These are phyloP conservation scores for Teratosphaeria viscida DNA, from an alignment of 2,329 filamentous ascomycete species.

Conservation along the genomic window DNA sequence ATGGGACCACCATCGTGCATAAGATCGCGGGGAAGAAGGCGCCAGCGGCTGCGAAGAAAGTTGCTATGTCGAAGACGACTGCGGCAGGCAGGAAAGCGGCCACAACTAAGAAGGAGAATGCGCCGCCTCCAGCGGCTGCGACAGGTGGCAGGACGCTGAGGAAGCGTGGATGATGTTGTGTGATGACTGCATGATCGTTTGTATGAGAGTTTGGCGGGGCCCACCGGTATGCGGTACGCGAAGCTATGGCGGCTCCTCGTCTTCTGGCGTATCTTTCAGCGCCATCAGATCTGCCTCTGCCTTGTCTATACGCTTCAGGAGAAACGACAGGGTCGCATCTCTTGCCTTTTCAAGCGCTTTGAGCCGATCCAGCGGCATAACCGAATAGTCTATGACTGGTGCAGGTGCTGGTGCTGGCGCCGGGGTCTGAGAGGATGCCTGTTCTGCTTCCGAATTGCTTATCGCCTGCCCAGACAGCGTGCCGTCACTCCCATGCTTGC, in stretches of 20 bases:
- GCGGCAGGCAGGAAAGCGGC: constrained; percentile 32
- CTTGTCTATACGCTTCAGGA: constrained; percentile 44
- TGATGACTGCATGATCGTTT: background rate
- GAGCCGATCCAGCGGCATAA: constrained; percentile 32
- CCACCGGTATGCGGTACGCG: background rate
- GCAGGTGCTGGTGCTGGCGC: constrained; percentile 5
- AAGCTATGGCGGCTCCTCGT: background rate
- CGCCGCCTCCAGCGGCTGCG: constrained; percentile 10
- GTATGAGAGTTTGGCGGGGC: background rate
- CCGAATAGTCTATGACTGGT: constrained; percentile 29
- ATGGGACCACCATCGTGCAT: constrained; percentile 48
- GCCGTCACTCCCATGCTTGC: background rate
- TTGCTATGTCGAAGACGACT: background rate
- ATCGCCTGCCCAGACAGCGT: background rate
- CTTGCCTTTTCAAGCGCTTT: constrained; percentile 38
- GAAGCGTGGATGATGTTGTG: constrained; percentile 16
- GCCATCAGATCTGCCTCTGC: constrained; percentile 28
- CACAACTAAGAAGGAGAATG: constrained; percentile 19
- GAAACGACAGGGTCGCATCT: constrained; percentile 43
- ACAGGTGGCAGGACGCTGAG: constrained; percentile 21
- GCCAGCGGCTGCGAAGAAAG: constrained; percentile 38
- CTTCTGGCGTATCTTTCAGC: background rate
- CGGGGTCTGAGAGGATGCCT: background rate
- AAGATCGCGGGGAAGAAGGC: constrained; percentile 27
- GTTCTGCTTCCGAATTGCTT: background rate